These are phyloP conservation scores for Penicillium psychrosexuale DNA, from an alignment of 2,329 filamentous ascomycete species.

Conservation along the genomic window DNA sequence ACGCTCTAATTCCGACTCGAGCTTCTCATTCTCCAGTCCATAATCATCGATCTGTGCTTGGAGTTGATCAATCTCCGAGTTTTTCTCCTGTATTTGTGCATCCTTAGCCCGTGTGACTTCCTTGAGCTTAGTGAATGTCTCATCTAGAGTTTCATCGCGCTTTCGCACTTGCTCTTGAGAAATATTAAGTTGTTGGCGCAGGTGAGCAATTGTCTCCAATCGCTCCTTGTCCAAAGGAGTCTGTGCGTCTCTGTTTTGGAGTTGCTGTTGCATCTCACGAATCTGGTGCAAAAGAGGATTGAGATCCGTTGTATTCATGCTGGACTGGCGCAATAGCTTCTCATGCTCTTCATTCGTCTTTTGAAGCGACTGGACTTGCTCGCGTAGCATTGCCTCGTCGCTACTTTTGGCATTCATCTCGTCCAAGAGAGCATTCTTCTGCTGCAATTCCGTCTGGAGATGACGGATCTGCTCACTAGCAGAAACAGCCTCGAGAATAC, in stretches of 20 bases:
- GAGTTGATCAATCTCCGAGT: constrained; percentile 37
- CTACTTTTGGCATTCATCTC: constrained; percentile 25
- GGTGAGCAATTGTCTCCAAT: constrained; percentile 30
- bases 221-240: constrained; percentile 27
- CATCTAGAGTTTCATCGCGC: constrained; percentile 34
- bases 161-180: constrained; percentile 36
- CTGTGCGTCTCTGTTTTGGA: constrained; percentile 26
- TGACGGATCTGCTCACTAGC: constrained; percentile 39
- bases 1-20: constrained; percentile 35
- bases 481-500: constrained; percentile 36
- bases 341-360: constrained; percentile 29
- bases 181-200: constrained; percentile 34
- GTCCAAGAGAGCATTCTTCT: constrained; percentile 29
- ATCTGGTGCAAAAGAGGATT: constrained; percentile 32
- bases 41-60: constrained; percentile 36
- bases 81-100: constrained; percentile 35
- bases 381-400: constrained; percentile 27
- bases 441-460: constrained; percentile 39
- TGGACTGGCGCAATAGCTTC: constrained; percentile 23
- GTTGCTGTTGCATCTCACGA: constrained; percentile 31
- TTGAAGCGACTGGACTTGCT: constrained; percentile 30
- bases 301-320: constrained; percentile 20
- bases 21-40: constrained; percentile 34
- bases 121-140: constrained; percentile 32
- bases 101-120: constrained; percentile 35